A percentile compares a stretch with the other conserved stretches of the same genome.
Conservation (phyloP, 495 filamentous ascomycete genomes). For the Tuber aestivum region DNA sequence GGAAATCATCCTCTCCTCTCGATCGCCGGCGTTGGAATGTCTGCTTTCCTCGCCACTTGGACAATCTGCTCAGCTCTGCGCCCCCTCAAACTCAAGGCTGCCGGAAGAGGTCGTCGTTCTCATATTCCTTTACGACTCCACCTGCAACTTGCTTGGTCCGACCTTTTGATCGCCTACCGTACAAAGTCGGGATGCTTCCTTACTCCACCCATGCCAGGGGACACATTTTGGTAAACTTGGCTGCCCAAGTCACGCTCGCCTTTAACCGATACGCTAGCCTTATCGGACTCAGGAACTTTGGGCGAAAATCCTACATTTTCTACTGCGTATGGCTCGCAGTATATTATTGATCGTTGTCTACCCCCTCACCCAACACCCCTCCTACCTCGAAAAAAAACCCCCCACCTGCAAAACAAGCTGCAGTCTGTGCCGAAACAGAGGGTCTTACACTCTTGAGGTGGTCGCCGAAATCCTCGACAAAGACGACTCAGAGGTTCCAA, state of each 20-base stretch:
- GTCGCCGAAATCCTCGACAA: constrained; percentile 59
- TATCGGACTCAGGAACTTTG: constrained; percentile 53
- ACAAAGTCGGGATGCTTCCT: constrained; percentile 61
- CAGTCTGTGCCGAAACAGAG: constrained; percentile 59
- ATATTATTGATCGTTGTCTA: constrained; percentile 57
- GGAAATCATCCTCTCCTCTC: constrained; percentile 41
- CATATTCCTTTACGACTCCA: constrained; percentile 53
- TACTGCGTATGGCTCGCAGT: constrained; percentile 58
- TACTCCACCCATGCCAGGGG: constrained; percentile 64
- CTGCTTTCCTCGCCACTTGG: constrained; percentile 50
- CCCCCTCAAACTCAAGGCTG: constrained; percentile 41
- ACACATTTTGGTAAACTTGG: constrained; percentile 56
- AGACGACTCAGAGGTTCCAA: constrained; percentile 45
- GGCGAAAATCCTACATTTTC: constrained; percentile 60
- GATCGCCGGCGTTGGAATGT: too few species aligned
- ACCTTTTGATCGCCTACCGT: constrained; percentile 60
- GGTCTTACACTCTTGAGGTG: constrained; percentile 61
- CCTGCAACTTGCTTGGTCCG: constrained; percentile 58
- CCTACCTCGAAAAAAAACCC: too few species aligned
- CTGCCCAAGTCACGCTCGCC: constrained; percentile 50
- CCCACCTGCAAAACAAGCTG: neutral
- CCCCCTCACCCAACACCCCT: constrained; percentile 44
- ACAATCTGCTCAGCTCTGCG: constrained; percentile 36
- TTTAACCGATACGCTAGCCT: constrained; percentile 59
- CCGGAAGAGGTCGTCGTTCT: constrained; percentile 54